Conservation (phyloP, 2,329 filamentous ascomycete species). For the Beauveria pseudobassiana region DNA sequence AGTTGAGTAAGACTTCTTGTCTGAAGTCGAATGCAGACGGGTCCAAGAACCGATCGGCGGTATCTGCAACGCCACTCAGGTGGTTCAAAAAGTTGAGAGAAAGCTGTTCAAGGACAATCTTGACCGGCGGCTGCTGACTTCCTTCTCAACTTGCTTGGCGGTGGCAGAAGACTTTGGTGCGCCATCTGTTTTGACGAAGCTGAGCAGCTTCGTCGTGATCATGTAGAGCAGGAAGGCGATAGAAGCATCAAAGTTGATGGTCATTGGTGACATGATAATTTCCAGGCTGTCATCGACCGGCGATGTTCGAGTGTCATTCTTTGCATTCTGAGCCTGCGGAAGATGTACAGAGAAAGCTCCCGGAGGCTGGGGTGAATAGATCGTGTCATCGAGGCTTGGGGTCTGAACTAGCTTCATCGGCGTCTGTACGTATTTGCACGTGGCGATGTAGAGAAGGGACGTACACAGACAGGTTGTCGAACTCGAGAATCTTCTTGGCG, state of each 20-base stretch:
- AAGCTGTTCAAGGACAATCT: slow-evolving; percentile 39
- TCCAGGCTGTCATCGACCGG: slow-evolving; percentile 34
- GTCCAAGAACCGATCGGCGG: slow-evolving; percentile 37
- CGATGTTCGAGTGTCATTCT: neutral
- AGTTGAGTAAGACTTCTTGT: slow-evolving; percentile 19
- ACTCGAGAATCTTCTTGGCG: slow-evolving; percentile 46
- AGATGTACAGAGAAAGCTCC: slow-evolving; percentile 52
- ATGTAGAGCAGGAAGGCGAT: slow-evolving; percentile 47
- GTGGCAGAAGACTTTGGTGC: slow-evolving; percentile 4
- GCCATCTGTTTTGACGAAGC: slow-evolving; percentile 29
- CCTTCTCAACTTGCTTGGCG: slow-evolving; percentile 21
- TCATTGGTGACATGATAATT: slow-evolving; percentile 43
- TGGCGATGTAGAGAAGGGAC: slow-evolving; percentile 43
- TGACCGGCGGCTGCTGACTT: slow-evolving; percentile 22
- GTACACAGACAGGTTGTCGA: slow-evolving; percentile 46
- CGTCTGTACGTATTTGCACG: slow-evolving; percentile 27
- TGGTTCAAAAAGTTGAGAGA: slow-evolving; percentile 50
- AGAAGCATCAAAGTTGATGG: slow-evolving; percentile 48
- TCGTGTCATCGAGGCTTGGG: slow-evolving; percentile 24
- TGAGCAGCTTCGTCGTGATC: slow-evolving; percentile 41
- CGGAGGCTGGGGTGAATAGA: slow-evolving; percentile 45
- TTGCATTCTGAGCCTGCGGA: neutral
- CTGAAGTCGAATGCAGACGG: slow-evolving; percentile 31
- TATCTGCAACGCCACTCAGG: slow-evolving; percentile 44
- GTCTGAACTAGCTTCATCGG: slow-evolving; percentile 21